Evolutionary conservation across 306 rosid species (phyloP).

Genomic region (Vigna reflexopilosa): DNA sequence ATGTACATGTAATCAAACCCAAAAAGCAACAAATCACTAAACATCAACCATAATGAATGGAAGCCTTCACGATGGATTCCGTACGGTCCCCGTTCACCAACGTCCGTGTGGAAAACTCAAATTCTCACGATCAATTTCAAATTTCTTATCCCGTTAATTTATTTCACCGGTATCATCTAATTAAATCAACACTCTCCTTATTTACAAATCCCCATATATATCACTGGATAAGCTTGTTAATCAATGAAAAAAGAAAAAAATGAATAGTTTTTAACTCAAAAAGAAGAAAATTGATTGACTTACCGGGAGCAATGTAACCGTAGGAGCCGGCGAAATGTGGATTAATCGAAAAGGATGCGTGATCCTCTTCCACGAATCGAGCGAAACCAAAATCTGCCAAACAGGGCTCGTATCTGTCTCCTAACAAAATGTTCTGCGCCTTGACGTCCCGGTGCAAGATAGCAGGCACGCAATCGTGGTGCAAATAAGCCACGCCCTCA

Average conservation of each 20-base stretch:
- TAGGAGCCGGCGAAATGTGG: conserved; percentile 93
- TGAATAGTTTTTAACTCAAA: neutral
- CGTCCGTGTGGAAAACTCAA: neutral
- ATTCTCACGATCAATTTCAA: conserved; percentile 12
- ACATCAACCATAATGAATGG: neutral
- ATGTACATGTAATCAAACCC: conserved; percentile 42
- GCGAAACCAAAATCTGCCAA: conserved; percentile 97
- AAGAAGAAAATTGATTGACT: conserved; percentile 5
- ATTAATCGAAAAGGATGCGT: conserved; percentile 62
- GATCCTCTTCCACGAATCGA: conserved; percentile 72
- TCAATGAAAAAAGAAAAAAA: neutral
- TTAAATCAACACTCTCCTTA: neutral
- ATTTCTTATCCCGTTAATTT: neutral
- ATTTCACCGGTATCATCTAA: neutral
- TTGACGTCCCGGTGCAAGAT: conserved; percentile 97
- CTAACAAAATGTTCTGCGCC: conserved; percentile 73
- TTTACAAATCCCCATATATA: neutral
- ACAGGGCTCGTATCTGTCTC: conserved; percentile 77
- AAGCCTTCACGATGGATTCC: conserved; percentile 5
- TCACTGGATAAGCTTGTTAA: neutral
- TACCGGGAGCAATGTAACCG: conserved; percentile 97
- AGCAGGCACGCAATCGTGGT: conserved; percentile 90
- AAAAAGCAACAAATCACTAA: conserved; percentile 30
- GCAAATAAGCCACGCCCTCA: conserved; percentile 86
- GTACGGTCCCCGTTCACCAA: conserved; percentile 39